Evolutionary conservation across 2,329 filamentous ascomycete species (phyloP).

Genomic region (Diaporthe sp.): DNA sequence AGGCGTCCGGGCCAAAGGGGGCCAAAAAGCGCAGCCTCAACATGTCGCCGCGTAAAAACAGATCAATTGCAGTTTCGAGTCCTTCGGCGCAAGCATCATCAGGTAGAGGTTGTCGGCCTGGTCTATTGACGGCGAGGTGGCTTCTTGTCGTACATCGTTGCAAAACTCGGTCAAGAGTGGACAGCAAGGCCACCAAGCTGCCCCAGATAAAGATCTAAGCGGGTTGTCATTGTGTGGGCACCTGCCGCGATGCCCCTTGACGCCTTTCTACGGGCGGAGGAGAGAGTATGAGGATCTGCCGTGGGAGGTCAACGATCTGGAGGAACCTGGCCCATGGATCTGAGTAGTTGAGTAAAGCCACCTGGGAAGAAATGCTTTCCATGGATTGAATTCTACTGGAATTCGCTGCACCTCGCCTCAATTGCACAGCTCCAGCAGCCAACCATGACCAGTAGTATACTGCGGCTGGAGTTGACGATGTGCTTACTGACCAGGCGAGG

Average conservation of each 20-base stretch:
- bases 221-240: conserved; percentile 9
- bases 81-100: not conserved
- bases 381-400: not conserved
- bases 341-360: not conserved
- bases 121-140: not conserved
- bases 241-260: not conserved
- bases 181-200: not conserved
- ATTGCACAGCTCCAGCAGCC: not conserved
- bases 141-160: not conserved
- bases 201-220: not conserved
- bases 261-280: not conserved
- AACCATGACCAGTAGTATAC: not conserved
- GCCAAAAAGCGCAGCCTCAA: not conserved
- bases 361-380: not conserved
- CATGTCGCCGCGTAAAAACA: not conserved
- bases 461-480: not conserved
- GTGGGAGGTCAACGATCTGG: not conserved
- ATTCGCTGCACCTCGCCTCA: not conserved
- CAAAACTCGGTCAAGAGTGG: not conserved
- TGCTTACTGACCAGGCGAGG: not conserved
- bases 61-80: not conserved
- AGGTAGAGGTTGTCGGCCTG: not conserved
- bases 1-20: not conserved
- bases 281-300: not conserved
- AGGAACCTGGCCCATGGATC: not conserved